Base-by-base conservation (phyloP, 306 rosid genomes). In the Begonia fuchsioides region DNA sequence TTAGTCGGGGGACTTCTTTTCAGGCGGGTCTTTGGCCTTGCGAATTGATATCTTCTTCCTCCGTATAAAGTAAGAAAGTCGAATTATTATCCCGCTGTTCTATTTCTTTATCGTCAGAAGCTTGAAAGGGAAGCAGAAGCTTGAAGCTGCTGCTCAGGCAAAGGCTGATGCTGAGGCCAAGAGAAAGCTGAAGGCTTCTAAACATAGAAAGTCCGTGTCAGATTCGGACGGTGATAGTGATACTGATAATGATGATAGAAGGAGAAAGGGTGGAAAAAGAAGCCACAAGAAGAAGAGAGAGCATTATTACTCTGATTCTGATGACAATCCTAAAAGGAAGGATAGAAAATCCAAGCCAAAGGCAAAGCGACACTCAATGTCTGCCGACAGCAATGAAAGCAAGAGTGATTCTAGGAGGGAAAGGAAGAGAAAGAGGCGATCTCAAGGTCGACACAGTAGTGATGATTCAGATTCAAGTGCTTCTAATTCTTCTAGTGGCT, bases 91-190 rank as follows among this genome's bases (percentile, higher is more conserved):
- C 32, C 7, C 7, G 35, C 7, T 26, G 7, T 26, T 26, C 35
- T 26, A 20, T 26, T 26, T 26, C 8, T 26, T 26, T 26, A 4
- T 26, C 5, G 7, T 26, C 35, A 58, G 95, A 90, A 56, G 98
- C 98, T 59, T 90, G 79, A 90, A 79, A 66, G 84, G 98, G 95
- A 92, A 90, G 68, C 85, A 81, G 57, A 90, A 79, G 60, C 81
- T 90, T 53, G 98, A 90, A 77, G 85, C 95, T 59, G 85, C 87
- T 62, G 47, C 77, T 8, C 77, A 73, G 69, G 82, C 87, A 49
- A 72, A 71, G 71, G 81, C 96, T 26, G 85, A 78, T 60, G 82
- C 81, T 49, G 88, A 77, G 63, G 76, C 93, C 44, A 83, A 54
- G 47, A 83, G 77, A 73, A 83, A 76, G 70, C 45, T 59, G 52